A percentile compares a stretch with the other conserved stretches of the same genome.
These are phyloP conservation scores for Clavispora vitiphila DNA, from an alignment of 805 yeast species.

Conservation along the genomic window DNA sequence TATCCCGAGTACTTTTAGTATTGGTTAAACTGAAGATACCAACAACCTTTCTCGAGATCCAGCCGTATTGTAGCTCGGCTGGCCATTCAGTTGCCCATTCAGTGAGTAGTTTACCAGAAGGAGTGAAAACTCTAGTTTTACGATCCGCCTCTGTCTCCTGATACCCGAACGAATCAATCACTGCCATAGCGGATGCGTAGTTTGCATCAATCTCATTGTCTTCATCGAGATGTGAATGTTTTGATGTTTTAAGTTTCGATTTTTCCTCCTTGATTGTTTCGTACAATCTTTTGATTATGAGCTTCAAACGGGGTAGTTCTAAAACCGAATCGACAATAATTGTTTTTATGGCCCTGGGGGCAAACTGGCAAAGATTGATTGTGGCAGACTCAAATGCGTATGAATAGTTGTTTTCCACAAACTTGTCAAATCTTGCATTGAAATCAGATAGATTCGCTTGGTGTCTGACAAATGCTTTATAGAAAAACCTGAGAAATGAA, in stretches of 20 bases:
- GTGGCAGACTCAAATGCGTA: conserved; percentile 23
- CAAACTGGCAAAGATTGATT: conserved; percentile 26
- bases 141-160: conserved; percentile 24
- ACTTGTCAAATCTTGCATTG: conserved; percentile 44
- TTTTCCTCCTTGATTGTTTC: conserved; percentile 43
- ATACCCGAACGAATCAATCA: conserved; percentile 81
- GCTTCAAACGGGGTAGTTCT: conserved; percentile 65
- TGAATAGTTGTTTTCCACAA: conserved; percentile 24
- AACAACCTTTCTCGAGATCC: conserved; percentile 83
- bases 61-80: conserved; percentile 74
- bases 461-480: conserved; percentile 88
- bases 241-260: conserved; percentile 7
- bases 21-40: conserved; percentile 51
- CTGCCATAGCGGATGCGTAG: conserved; percentile 51
- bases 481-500: conserved; percentile 80
- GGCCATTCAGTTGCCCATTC: conserved; percentile 91
- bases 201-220: conserved; percentile 33
- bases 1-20: conserved; percentile 13
- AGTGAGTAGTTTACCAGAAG: conserved; percentile 82
- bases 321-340: conserved; percentile 60
- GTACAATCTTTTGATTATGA: conserved; percentile 60
- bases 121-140: conserved; percentile 64
- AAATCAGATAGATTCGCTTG: conserved; percentile 84
- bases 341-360: conserved; percentile 30
- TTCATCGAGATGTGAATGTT: not conserved